Evolutionary conservation across 2,329 filamentous ascomycete species (phyloP).

Genomic region (Epichloe amarillans): DNA sequence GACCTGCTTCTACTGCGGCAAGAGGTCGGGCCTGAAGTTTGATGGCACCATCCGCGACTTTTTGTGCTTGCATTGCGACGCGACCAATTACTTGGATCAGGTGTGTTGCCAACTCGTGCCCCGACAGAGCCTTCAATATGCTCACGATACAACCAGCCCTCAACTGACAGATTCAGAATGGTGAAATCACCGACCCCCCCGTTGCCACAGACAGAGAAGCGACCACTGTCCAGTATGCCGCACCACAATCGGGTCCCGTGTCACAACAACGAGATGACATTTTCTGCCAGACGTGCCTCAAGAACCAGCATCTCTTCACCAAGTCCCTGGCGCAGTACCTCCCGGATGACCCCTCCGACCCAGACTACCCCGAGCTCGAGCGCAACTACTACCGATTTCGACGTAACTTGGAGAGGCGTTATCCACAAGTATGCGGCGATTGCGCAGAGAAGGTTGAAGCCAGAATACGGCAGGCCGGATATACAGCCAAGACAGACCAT

Average conservation of each 20-base stretch:
- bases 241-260: conserved; percentile 19
- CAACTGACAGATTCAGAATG: conserved; percentile 41
- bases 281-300: conserved; percentile 67
- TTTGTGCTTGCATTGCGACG: conserved; percentile 65
- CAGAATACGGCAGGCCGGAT: conserved; percentile 57
- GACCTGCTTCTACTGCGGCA: conserved; percentile 75
- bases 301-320: conserved; percentile 77
- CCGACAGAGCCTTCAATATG: background rate
- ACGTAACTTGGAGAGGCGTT: conserved; percentile 61
- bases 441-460: conserved; percentile 65
- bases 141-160: accelerated
- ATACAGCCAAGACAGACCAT: conserved; percentile 74
- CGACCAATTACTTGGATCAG: conserved; percentile 79
- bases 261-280: conserved; percentile 20
- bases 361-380: conserved; percentile 56
- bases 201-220: conserved; percentile 35
- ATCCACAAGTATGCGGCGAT: conserved; percentile 74
- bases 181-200: conserved; percentile 85
- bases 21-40: conserved; percentile 46
- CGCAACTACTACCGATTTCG: conserved; percentile 57
- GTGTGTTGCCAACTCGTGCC: conserved; percentile 28
- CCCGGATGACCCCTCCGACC: conserved; percentile 47
- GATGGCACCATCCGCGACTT: conserved; percentile 51
- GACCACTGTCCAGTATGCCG: conserved; percentile 32
- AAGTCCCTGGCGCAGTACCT: conserved; percentile 70